Base-by-base conservation (phyloP, 352 stramenopile species). In the Phytophthora cactorum region DNA sequence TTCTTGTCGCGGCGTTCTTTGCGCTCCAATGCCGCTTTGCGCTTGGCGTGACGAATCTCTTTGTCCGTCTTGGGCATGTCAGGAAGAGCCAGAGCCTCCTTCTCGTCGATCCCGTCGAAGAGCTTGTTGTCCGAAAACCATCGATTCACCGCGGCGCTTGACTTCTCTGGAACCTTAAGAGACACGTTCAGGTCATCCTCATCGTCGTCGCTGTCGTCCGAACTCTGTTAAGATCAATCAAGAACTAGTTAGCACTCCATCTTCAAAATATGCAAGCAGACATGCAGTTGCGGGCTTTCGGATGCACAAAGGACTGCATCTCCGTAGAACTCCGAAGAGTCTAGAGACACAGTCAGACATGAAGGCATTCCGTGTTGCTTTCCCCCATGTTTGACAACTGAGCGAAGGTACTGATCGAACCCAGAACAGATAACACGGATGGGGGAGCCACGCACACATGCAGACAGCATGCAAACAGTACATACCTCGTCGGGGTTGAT, bases 1-100 rank as follows among this genome's bases (percentile, higher is more conserved):
- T 95, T 95, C 8, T 72, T 45, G 0, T 74, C 67, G 22, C 89
- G 86, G 4, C 95, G 89, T 75, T 98, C 93, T 53, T 98, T 84
- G 1, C 95, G 88, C 8, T 98, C 91, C 55, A 90, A 88, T 0
- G 93, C 95, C 54, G 98, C 99, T 61, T 98, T 91, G 15, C 97
- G 89, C 74, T 99, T 99, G 41, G 98, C 95, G 51, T 98, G 92
- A 32, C 98, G 96, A 59, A 98, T 96, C 68, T 99, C 86, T 72
- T 99, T 99, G 64, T 99, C 98, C 0, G 97, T 99, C 77, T 98
- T 98, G 0, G 97, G 97, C 92, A 99, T 99, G 9, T 89, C 86
- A 0, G 82, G 75, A 17, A 92, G 31, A 9, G 54, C 44, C 46
- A 73, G 15, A 0, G 66, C 66, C 2, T 91, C 77, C 43, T 88